Percentiles rank a stretch among this genome's conserved stretches.
Conservation (phyloP, 257 asterid species). For the Solanum appendiculatum region DNA sequence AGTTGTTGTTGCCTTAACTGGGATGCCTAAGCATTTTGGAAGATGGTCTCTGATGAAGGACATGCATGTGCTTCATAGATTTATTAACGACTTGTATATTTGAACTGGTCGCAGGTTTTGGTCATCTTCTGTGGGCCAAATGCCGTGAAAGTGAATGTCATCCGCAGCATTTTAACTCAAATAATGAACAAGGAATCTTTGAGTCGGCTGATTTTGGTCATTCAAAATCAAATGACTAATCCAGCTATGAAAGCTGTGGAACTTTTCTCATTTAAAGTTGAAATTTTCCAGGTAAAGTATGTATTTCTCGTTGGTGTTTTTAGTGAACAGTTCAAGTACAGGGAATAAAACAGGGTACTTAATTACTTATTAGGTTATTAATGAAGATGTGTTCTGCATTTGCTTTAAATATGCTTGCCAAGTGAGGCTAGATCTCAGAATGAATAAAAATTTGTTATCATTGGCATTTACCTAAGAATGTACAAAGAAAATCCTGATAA, state of each 20-base stretch:
- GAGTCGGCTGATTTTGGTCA: conserved; percentile 47
- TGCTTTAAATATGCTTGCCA: neutral
- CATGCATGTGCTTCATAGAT: neutral
- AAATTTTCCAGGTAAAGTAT: conserved; percentile 57
- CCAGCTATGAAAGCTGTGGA: conserved; percentile 63
- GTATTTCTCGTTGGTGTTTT: neutral
- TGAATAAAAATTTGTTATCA: neutral
- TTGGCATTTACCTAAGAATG: neutral
- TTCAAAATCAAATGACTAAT: conserved; percentile 51
- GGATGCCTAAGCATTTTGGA: neutral
- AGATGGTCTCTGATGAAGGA: neutral
- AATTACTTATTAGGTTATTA: neutral
- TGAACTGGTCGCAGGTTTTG: conserved; percentile 35
- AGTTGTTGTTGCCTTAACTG: neutral
- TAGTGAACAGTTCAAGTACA: neutral
- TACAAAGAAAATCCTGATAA: neutral
- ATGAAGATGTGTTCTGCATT: neutral
- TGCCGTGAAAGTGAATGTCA: conserved; percentile 36
- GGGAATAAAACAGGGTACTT: neutral
- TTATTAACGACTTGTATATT: neutral
- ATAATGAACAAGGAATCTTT: conserved; percentile 37
- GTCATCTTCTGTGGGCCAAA: conserved; percentile 46
- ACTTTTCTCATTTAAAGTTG: conserved; percentile 51
- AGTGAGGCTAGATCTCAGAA: neutral
- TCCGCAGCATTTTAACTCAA: conserved; percentile 37